phyloP scores from a whole-genome alignment of 2,329 filamentous ascomycete species.

The Cladophialophora yegresii region DNA sequence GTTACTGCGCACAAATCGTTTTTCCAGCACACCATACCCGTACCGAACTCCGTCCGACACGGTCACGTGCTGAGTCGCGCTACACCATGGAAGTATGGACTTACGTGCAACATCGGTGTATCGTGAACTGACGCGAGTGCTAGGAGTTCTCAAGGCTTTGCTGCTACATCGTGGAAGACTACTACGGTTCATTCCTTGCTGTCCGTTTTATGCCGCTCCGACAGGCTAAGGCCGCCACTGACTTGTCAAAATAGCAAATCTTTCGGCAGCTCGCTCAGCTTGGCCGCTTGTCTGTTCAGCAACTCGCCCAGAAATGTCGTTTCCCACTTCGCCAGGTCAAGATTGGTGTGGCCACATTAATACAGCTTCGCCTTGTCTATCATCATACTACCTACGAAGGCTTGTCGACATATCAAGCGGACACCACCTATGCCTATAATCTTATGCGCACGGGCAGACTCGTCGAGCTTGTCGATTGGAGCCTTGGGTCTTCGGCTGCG shows the following conservation, averaged over 20 bases:
- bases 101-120: neutral
- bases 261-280: conserved; percentile 75
- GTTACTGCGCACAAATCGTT: too few species aligned
- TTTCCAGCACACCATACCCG: too few species aligned
- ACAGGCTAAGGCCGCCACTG: conserved; percentile 6
- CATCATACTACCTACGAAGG: conserved; percentile 68
- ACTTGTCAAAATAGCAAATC: conserved; percentile 65
- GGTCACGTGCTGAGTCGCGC: neutral
- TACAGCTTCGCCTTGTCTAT: conserved; percentile 84
- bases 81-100: neutral
- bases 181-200: conserved; percentile 87
- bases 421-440: conserved; percentile 76
- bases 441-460: conserved; percentile 81
- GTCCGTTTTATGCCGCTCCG: conserved; percentile 57
- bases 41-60: neutral
- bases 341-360: conserved; percentile 77
- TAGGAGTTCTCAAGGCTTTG: conserved; percentile 74
- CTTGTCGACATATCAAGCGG: conserved; percentile 78
- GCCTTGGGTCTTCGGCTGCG: conserved; percentile 73
- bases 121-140: neutral
- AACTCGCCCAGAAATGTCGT: conserved; percentile 70
- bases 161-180: conserved; percentile 81
- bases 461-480: conserved; percentile 69
- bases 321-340: conserved; percentile 74
- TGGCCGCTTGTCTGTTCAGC: conserved; percentile 72